Evolutionary conservation across 108 stramenopile species (phyloP), one percentile per base, ranked within the genome.

Genomic region (Skeletonema potamos): DNA sequence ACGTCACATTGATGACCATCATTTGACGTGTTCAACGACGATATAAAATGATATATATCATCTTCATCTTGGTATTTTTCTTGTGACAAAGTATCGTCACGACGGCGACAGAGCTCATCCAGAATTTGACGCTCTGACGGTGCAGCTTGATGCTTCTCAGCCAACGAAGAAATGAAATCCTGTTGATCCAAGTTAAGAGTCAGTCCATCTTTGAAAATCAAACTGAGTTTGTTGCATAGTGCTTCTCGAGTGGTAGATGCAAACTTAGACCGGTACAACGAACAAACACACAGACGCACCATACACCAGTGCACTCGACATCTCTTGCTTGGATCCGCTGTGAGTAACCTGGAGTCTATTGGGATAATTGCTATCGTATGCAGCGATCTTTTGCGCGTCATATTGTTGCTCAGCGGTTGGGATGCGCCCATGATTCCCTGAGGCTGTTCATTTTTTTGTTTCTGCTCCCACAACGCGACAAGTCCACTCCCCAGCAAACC

Each of bases 81-180:
- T 13, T 54, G 27, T 17, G 57, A 54, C 15, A 27, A 22, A n/a
- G 36, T 32, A 0, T 22, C 15, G 37, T 79, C 77, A 20, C 77
- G 62, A 18, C 43, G 59, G 46, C 39, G 67, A 18, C 77, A 73
- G 22, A 92, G 22, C 24, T 84, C 87, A 6, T 75, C 62, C n/a
- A 92, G 64, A 59, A 92, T 86, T 74, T 92, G 91, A 60, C 66
- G 64, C 62, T 92, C 91, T 27, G 82, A 79, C 4, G 91, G 91
- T 10, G 91, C 91, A 22, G 91, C 89, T 64, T 87, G 84, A 60
- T 92, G 91, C 58, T 89, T 67, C 57, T 79, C 84, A 15, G 89
- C 89, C 54, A 92, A 55, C 18, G 48, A 51, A 22, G 63, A 74
- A 22, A 87, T 88, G 51, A 89, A 84, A 8, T 83, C 76, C 34